Percentiles rank a stretch among this genome's conserved stretches.
phyloP scores from a whole-genome alignment of 257 asterid species.

The Solanum chmielewskii region DNA sequence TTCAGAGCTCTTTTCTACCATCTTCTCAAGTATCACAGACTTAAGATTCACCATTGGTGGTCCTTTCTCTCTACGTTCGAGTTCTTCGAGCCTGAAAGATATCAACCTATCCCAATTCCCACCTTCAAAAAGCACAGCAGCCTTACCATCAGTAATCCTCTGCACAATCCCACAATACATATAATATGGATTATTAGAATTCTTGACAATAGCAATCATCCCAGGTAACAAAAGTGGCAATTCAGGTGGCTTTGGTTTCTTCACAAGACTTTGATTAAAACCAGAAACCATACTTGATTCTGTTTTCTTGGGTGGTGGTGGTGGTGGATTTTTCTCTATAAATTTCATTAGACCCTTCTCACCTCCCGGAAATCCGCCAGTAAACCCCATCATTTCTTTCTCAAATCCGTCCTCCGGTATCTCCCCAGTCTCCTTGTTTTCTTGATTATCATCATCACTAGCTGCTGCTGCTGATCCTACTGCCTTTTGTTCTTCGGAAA shows the following conservation, averaged over 20 bases:
- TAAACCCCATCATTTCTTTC: slow-evolving; percentile 68
- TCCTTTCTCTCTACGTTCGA: slow-evolving; percentile 70
- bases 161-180: slow-evolving; percentile 90
- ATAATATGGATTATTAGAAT: slow-evolving; percentile 41
- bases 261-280: slow-evolving; percentile 31
- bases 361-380: slow-evolving; percentile 92
- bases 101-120: slow-evolving; percentile 78
- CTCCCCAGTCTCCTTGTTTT: neutral
- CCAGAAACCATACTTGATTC: slow-evolving; percentile 3
- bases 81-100: slow-evolving; percentile 73
- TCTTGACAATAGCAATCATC: slow-evolving; percentile 84
- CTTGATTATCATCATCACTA: neutral
- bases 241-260: slow-evolving; percentile 60
- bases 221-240: slow-evolving; percentile 80
- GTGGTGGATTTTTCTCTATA: slow-evolving; percentile 62
- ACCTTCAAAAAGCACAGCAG: slow-evolving; percentile 81
- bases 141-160: slow-evolving; percentile 86
- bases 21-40: slow-evolving; percentile 57
- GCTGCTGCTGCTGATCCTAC: neutral
- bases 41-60: slow-evolving; percentile 80
- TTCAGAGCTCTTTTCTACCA: slow-evolving; percentile 17
- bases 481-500: slow-evolving; percentile 11
- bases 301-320: slow-evolving; percentile 36
- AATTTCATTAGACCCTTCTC: slow-evolving; percentile 64
- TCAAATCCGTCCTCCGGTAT: slow-evolving; percentile 55